phyloP scores from a whole-genome alignment of 2,329 filamentous ascomycete species.

The Arthrobotrys iridis region DNA sequence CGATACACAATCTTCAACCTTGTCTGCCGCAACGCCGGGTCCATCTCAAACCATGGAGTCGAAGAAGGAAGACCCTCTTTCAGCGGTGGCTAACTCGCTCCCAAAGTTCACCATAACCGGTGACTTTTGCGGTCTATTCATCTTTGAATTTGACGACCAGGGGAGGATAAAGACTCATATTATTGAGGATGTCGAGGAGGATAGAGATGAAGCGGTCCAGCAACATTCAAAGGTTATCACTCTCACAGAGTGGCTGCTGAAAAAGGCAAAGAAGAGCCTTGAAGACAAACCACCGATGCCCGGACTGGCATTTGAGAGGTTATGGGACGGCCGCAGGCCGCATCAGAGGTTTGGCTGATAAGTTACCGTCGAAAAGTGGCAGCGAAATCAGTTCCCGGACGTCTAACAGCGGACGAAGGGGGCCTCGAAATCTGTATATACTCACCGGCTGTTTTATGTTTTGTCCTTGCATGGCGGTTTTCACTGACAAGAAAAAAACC shows the following conservation, averaged over 20 bases:
- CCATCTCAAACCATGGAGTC: slow-evolving; percentile 27
- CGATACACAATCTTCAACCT: background rate
- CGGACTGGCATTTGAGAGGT: slow-evolving; percentile 74
- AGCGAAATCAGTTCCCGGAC: background rate
- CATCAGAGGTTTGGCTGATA: slow-evolving; percentile 61
- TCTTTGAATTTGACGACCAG: slow-evolving; percentile 92
- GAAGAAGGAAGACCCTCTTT: slow-evolving; percentile 53
- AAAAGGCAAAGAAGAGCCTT: slow-evolving; percentile 61
- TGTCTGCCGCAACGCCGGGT: slow-evolving; percentile 15
- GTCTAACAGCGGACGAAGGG: background rate
- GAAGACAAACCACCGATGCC: slow-evolving; percentile 35
- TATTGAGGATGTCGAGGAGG: slow-evolving; percentile 90
- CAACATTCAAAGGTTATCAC: slow-evolving; percentile 84
- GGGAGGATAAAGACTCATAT: slow-evolving; percentile 87
- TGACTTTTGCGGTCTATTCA: slow-evolving; percentile 85
- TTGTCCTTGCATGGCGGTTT: background rate
- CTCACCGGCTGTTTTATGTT: slow-evolving; percentile 6
- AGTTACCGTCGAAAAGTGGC: background rate
- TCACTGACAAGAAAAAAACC: background rate
- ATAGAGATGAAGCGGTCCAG: slow-evolving; percentile 75
- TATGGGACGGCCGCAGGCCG: slow-evolving; percentile 74
- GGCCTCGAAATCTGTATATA: slow-evolving; percentile 19
- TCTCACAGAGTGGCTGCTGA: slow-evolving; percentile 92
- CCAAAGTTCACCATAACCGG: slow-evolving; percentile 63
- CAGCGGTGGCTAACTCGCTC: slow-evolving; percentile 62